phyloP scores from a whole-genome alignment of 345 rosid species.

The Eucalyptus cladocalyx region DNA sequence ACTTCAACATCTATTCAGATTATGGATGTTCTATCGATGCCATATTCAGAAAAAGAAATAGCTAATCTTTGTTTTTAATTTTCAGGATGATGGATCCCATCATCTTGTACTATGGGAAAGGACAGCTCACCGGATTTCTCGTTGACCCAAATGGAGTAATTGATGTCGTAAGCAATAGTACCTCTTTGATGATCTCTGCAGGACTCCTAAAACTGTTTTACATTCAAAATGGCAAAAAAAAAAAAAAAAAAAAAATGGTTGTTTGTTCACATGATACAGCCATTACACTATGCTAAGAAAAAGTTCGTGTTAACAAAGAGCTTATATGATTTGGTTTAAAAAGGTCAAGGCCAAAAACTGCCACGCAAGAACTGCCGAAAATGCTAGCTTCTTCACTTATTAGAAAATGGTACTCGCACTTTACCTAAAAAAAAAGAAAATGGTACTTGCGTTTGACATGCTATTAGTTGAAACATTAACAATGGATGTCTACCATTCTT shows the following conservation, averaged over 20 bases:
- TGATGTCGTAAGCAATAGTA: conserved; percentile 56
- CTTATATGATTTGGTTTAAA: neutral
- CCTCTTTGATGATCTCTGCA: neutral
- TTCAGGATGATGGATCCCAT: conserved; percentile 98
- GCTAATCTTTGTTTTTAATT: neutral
- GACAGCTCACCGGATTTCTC: conserved; percentile 80
- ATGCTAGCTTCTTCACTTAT: neutral
- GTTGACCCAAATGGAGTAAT: conserved; percentile 85
- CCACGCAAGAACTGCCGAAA: neutral
- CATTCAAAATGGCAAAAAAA: neutral
- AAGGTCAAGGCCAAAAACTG: neutral
- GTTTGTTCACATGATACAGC: neutral
- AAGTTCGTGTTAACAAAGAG: neutral
- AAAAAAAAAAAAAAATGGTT: no score
- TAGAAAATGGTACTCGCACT: neutral
- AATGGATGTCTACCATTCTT: neutral
- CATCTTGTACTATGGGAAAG: conserved; percentile 80
- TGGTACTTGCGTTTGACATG: neutral
- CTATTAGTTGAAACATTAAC: neutral
- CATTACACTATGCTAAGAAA: neutral
- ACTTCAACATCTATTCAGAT: neutral
- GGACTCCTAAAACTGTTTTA: neutral
- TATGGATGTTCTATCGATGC: neutral
- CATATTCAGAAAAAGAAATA: neutral
- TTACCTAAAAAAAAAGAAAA: neutral